Base-by-base conservation (phyloP, 208 protist species). In the Wallacemonas sp. region DNA sequence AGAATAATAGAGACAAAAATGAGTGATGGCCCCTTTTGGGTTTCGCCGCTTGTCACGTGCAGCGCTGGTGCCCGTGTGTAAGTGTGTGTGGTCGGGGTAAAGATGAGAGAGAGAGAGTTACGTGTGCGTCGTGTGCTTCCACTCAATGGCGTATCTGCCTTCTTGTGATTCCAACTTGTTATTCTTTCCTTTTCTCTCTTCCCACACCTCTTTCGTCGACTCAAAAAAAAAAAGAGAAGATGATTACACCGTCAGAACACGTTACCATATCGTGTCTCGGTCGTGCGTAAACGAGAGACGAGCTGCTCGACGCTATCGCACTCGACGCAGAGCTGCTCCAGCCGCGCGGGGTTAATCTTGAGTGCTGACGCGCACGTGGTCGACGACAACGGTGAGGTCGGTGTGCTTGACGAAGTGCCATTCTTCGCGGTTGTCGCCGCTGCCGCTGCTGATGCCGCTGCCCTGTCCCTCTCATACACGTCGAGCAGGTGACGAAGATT, bases 291-390 rank as follows among this genome's bases (percentile, higher is more conserved):
- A 8, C 38, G 64, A 15, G 60, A n/a, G 22, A 81, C 60, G 58
- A 93, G 33, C n/a, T 53, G 48, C 36, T 63, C 68, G 22, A 79
- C 36, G 2, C 66, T 71, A 24, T 82, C 71, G 63, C 62, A 71
- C 44, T 81, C 76, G 17, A 73, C 57, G 61, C 78, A 83, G 55
- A 85, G 55, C 38, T 88, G 77, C 73, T 90, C 76, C 32, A 90
- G 38, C 29, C 48, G 64, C 3, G 87, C 73, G 1, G 83, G 83
- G 55, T 74, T 80, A 33, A 80, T 68, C 8, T 34, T 83, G 6
- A 76, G 30, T 12, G 37, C n/a, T n/a, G n/a, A n/a, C n/a, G n/a
- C n/a, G 34, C 45, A 15, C 13, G 45, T 24, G 9, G 3, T 1
- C 36, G 10, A 38, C 10, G 1, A 8, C 29, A n/a, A 26, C 21